phyloP scores from a whole-genome alignment of 768 basidiomycete genomes.

The Clitopilus passeckerianus region DNA sequence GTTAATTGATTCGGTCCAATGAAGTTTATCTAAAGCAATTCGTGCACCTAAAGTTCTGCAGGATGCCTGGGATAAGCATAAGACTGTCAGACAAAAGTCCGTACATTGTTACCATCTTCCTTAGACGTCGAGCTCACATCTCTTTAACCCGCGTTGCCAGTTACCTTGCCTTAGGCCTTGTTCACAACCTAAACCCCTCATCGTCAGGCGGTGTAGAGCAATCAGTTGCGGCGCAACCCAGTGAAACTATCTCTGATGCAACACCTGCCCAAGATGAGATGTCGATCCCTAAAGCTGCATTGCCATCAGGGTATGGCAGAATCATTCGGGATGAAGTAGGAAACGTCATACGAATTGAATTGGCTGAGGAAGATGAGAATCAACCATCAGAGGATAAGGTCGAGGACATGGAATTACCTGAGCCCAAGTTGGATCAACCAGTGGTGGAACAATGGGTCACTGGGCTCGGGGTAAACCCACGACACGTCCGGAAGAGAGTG shows the following conservation, averaged over 20 bases:
- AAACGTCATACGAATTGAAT: conserved; percentile 65
- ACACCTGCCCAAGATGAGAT: conserved; percentile 2
- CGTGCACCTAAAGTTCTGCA: conserved; percentile 78
- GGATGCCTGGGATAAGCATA: conserved; percentile 81
- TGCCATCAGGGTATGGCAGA: conserved; percentile 69
- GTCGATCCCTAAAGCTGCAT: conserved; percentile 13
- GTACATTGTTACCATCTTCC: conserved; percentile 20
- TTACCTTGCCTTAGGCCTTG: conserved; percentile 74
- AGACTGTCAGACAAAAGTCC: conserved; percentile 87
- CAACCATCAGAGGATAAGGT: conserved; percentile 11
- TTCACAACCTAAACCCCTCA: conserved; percentile 61
- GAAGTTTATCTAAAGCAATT: conserved; percentile 43
- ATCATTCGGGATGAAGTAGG: conserved; percentile 81
- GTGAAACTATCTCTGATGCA: conserved; percentile 3
- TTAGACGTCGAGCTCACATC: not conserved
- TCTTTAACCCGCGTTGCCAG: conserved; percentile 26
- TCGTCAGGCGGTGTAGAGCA: conserved; percentile 67
- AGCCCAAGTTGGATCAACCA: conserved; percentile 25
- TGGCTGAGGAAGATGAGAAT: conserved; percentile 52
- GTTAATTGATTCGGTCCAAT: not conserved
- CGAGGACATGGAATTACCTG: conserved; percentile 39
- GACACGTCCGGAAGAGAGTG: conserved; percentile 13
- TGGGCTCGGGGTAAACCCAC: conserved; percentile 23
- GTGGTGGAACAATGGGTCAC: conserved; percentile 35
- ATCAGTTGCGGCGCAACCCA: conserved; percentile 11